A percentile compares a stretch with the other conserved stretches of the same genome.
Evolutionary conservation across 208 protist genomes (phyloP).

Genomic region (Crithidia acanthocephali): DNA sequence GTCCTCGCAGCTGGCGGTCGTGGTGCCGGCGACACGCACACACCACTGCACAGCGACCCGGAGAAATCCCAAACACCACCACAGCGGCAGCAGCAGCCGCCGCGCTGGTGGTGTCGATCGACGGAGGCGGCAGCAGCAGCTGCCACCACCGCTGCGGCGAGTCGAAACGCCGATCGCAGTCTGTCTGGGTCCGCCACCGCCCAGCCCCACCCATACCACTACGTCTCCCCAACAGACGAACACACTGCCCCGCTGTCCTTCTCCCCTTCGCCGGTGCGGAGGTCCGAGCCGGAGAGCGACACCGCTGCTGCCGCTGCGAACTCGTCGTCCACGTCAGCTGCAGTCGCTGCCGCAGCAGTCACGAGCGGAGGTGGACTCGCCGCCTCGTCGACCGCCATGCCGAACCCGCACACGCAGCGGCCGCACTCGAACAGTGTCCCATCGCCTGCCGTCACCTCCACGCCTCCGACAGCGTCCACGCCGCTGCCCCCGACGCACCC

Average conservation of each 20-base stretch:
- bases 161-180: neutral
- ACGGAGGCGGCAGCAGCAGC: no score
- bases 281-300: neutral
- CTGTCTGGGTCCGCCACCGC: neutral
- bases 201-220: constrained; percentile 4
- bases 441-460: neutral
- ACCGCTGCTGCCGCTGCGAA: neutral
- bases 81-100: neutral
- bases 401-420: constrained; percentile 15
- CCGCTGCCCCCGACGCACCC: constrained; percentile 30
- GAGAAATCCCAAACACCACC: neutral
- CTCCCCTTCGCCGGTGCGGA: constrained; percentile 9
- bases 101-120: constrained; percentile 9
- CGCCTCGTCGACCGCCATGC: neutral
- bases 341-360: neutral
- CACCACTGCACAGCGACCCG: neutral
- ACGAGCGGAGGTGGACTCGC: neutral
- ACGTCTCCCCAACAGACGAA: neutral
- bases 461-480: neutral
- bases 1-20: constrained; percentile 22
- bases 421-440: neutral
- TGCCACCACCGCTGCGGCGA: neutral
- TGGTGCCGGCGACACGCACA: neutral
- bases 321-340: neutral
- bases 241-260: neutral